Percentiles rank a stretch among this genome's conserved stretches.
Conservation (phyloP, 192 early-diverging fungal genomes). For the Rhizophagus clarus region DNA sequence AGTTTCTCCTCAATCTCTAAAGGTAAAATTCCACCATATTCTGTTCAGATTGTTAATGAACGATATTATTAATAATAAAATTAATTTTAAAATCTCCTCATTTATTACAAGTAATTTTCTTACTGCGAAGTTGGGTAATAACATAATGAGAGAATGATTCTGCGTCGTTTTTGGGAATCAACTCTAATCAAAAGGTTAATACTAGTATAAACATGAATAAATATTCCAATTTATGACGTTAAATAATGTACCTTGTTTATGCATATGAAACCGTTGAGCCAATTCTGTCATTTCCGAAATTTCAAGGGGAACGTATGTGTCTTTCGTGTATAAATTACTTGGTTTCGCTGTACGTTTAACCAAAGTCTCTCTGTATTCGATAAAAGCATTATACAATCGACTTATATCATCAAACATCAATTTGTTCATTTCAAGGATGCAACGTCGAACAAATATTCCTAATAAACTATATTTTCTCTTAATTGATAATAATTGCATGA, state of each 20-base stretch:
- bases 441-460: slow-evolving; percentile 26
- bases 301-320: too few species aligned
- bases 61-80: not conserved
- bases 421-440: slow-evolving; percentile 16
- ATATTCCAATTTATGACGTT: not conserved
- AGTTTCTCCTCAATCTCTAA: slow-evolving; percentile 20
- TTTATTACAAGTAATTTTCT: not conserved
- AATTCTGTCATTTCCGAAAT: not conserved
- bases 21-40: slow-evolving; percentile 31
- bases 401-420: slow-evolving; percentile 19
- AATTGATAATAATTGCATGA: not conserved
- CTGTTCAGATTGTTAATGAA: not conserved
- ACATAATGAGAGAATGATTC: slow-evolving; percentile 22
- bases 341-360: not conserved
- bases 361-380: not conserved
- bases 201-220: not conserved
- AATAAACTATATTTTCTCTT: slow-evolving; percentile 22
- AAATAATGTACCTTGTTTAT: slow-evolving; percentile 22
- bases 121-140: slow-evolving; percentile 25
- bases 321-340: not conserved
- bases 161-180: slow-evolving; percentile 25
- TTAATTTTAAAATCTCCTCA: too few species aligned
- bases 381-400: slow-evolving; percentile 16
- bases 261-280: slow-evolving; percentile 6
- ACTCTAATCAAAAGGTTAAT: not conserved